Percentiles rank a stretch among this genome's conserved stretches.
These are phyloP conservation scores for Annulohypoxylon maeteangense DNA, from an alignment of 495 filamentous ascomycete genomes.

Conservation along the genomic window DNA sequence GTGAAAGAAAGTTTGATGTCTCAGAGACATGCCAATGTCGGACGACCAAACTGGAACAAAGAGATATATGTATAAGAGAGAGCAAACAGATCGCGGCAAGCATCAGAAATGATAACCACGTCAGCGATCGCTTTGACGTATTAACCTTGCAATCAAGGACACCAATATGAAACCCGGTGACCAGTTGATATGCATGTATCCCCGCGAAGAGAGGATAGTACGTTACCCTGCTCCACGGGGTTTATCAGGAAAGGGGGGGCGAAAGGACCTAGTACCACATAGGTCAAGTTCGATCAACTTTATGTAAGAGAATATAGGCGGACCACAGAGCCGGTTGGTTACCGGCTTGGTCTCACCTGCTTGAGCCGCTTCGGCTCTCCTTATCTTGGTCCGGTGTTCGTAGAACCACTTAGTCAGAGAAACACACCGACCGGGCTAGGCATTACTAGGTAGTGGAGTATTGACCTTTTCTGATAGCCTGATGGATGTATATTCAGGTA, in stretches of 20 bases:
- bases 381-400: constrained; percentile 15
- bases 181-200: constrained; percentile 32
- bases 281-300: constrained; percentile 9
- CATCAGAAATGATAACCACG: neutral
- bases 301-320: constrained; percentile 33
- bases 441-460: neutral
- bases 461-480: neutral
- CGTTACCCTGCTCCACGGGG: constrained; percentile 13
- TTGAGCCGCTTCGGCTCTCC: constrained; percentile 25
- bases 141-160: constrained; percentile 1
- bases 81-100: neutral
- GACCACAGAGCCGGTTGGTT: constrained; percentile 9
- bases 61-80: neutral
- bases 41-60: constrained; percentile 10
- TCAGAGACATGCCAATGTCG: constrained; percentile 16
- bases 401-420: constrained; percentile 20
- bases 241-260: constrained; percentile 3
- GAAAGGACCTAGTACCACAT: constrained; percentile 18
- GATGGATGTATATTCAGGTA: neutral
- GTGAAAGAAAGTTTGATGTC: constrained; percentile 19
- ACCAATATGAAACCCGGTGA: constrained; percentile 26
- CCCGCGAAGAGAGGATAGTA: constrained; percentile 15
- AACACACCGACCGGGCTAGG: neutral
- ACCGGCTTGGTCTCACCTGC: constrained; percentile 8
- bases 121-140: neutral